Conservation (phyloP, 2,329 filamentous ascomycete genomes). For the Colletotrichum agaves region DNA sequence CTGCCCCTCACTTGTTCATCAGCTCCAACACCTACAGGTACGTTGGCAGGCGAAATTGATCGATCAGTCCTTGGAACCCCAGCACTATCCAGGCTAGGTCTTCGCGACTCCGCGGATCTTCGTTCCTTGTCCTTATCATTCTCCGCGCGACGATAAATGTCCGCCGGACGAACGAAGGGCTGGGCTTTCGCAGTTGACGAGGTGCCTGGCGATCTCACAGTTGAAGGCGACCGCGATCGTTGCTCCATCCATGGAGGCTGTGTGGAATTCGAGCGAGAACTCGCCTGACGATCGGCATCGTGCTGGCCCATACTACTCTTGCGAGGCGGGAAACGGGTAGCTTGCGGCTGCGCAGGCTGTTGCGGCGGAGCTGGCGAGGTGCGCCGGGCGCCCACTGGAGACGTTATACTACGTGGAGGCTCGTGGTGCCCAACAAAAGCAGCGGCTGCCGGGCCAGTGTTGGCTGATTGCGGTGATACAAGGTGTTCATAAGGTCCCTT, state of each 20-base stretch:
- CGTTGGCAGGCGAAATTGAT: conserved; percentile 10
- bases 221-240: conserved; percentile 53
- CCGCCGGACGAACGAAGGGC: conserved; percentile 77
- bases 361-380: conserved; percentile 35
- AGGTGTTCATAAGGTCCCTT: conserved; percentile 38
- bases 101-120: conserved; percentile 66
- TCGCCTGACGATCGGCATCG: conserved; percentile 43
- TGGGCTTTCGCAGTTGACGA: conserved; percentile 65
- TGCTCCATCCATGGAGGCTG: conserved; percentile 48
- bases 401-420: conserved; percentile 15
- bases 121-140: conserved; percentile 71
- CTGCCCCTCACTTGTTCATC: conserved; percentile 28
- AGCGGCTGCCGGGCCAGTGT: conserved; percentile 21
- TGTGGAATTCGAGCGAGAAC: conserved; percentile 45
- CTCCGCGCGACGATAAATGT: conserved; percentile 79
- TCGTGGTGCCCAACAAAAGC: conserved; percentile 26
- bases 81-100: conserved; percentile 67
- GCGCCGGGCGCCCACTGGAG: conserved; percentile 21
- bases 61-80: conserved; percentile 16
- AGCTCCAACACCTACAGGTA: conserved; percentile 14
- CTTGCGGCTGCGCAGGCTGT: conserved; percentile 40
- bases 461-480: conserved; percentile 38
- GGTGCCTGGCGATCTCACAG: conserved; percentile 46
- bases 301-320: conserved; percentile 70
- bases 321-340: conserved; percentile 64